Evolutionary conservation across 2,329 filamentous ascomycete genomes (phyloP).

Genomic region (Cryoendolithus antarcticus): DNA sequence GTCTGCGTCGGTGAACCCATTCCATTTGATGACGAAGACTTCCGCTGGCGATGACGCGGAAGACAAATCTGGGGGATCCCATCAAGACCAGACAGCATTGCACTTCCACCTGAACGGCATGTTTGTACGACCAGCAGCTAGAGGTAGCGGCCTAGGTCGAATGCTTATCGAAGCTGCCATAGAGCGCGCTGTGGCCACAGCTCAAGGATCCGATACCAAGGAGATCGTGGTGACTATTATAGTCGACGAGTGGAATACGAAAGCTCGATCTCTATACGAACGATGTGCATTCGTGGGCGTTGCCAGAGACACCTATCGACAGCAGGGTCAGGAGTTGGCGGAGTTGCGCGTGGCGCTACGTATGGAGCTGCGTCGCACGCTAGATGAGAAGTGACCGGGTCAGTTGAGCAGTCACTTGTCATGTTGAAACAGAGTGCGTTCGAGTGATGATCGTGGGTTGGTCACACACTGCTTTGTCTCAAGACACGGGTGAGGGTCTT

Average conservation of each 20-base stretch:
- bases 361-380: constrained; percentile 10
- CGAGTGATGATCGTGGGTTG: no score
- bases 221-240: constrained; percentile 5
- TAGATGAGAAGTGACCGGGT: no score
- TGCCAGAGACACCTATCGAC: constrained; percentile 12
- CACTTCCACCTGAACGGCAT: constrained; percentile 19
- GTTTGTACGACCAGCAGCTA: constrained; percentile 17
- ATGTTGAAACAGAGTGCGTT: no score
- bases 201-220: neutral
- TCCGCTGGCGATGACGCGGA: neutral
- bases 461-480: no score
- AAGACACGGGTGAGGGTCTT: no score
- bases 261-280: constrained; percentile 17
- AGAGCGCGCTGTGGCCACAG: constrained; percentile 6
- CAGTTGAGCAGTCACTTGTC: no score
- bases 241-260: constrained; percentile 16
- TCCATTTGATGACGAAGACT: constrained; percentile 1
- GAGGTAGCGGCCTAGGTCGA: constrained; percentile 18
- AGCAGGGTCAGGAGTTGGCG: constrained; percentile 6
- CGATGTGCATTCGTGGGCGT: constrained; percentile 16
- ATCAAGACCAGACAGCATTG: neutral
- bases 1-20: constrained; percentile 11
- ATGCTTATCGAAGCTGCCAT: constrained; percentile 18
- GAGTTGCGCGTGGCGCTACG: constrained; percentile 9
- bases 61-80: neutral